These are phyloP conservation scores for Hortiboletus rubellus DNA, from an alignment of 1,284 basidiomycete species.

Conservation along the genomic window DNA sequence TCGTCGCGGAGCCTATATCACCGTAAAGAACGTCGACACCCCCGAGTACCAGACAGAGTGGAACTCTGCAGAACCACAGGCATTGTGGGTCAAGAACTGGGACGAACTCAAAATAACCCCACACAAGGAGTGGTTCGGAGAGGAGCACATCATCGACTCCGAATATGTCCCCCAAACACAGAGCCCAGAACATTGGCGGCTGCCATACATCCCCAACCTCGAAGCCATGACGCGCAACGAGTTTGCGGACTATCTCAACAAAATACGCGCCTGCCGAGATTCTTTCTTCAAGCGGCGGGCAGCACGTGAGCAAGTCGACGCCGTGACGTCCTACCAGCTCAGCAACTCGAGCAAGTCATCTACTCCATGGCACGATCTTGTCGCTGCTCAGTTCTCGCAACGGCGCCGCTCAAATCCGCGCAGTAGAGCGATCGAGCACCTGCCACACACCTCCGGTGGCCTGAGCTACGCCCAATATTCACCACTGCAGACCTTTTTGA, in stretches of 20 bases:
- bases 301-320: conserved; percentile 21
- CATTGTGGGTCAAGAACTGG: conserved; percentile 61
- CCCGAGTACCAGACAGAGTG: conserved; percentile 74
- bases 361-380: conserved; percentile 36
- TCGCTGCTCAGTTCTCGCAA: conserved; percentile 39
- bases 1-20: conserved; percentile 60
- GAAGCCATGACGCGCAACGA: conserved; percentile 47
- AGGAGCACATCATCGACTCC: conserved; percentile 30
- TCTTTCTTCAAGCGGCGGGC: conserved; percentile 49
- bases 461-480: conserved; percentile 58
- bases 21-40: conserved; percentile 62
- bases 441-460: conserved; percentile 64
- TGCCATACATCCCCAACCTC: conserved; percentile 43
- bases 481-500: conserved; percentile 52
- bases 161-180: conserved; percentile 20
- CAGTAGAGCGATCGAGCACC: conserved; percentile 53
- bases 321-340: conserved; percentile 34
- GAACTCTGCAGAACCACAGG: conserved; percentile 62
- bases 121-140: conserved; percentile 7
- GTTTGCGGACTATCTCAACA: conserved; percentile 59
- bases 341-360: conserved; percentile 27
- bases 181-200: conserved; percentile 18
- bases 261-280: conserved; percentile 51
- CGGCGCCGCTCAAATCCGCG: conserved; percentile 31
- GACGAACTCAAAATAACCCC: conserved; percentile 61